Conservation (phyloP, 1,284 basidiomycete species). For the Crepidotus sp. region DNA sequence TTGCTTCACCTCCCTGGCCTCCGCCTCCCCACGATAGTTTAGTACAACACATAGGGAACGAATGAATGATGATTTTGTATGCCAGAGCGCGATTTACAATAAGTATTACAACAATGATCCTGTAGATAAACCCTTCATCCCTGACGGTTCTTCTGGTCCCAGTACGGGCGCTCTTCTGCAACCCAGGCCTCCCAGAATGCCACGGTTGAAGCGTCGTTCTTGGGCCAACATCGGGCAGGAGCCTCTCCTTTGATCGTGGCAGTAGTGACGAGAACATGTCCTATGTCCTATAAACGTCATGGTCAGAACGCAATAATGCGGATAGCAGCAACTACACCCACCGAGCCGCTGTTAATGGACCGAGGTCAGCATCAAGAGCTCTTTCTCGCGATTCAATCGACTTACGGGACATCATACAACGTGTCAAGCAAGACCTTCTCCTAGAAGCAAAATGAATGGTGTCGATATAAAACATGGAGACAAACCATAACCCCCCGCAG, state of each 20-base stretch:
- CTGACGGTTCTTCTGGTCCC: conserved; percentile 19
- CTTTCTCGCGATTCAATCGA: conserved; percentile 20
- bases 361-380: conserved; percentile 2
- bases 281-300: conserved; percentile 27
- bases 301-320: background rate
- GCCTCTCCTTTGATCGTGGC: conserved; percentile 33
- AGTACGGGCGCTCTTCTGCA: conserved; percentile 28
- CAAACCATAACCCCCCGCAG: conserved; percentile 81
- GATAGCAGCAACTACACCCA: conserved; percentile 20
- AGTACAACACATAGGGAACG: conserved; percentile 11
- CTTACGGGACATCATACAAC: conserved; percentile 90
- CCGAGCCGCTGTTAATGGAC: conserved; percentile 27
- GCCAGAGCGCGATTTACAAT: conserved; percentile 14
- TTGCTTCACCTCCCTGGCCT: conserved; percentile 8
- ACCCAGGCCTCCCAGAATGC: conserved; percentile 44
- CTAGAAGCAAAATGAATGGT: conserved; percentile 28
- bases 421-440: conserved; percentile 74
- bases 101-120: conserved; percentile 8
- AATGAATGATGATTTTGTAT: conserved; percentile 17
- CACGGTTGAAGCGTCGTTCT: conserved; percentile 28
- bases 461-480: background rate
- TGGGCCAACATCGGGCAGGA: conserved; percentile 36
- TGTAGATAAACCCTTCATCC: conserved; percentile 18
- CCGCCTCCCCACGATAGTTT: conserved; percentile 9
- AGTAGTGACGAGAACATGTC: conserved; percentile 38